Conservation (phyloP, 139 green algal species). For the Micractinium sp. region DNA sequence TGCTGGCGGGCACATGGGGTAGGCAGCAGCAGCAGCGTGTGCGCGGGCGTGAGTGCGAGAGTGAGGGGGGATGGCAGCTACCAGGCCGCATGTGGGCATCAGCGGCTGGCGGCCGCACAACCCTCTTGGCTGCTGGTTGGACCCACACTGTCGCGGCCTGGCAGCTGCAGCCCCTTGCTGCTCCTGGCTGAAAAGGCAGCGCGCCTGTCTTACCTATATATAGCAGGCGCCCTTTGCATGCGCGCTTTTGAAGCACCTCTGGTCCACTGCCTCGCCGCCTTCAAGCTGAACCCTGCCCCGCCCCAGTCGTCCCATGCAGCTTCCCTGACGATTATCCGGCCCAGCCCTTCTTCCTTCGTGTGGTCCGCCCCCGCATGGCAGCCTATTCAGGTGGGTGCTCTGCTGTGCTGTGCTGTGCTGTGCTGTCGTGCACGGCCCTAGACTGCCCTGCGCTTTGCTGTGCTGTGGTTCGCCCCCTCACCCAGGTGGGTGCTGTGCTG, state of each 20-base stretch:
- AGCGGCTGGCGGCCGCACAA: too few species aligned
- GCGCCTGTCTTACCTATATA: too few species aligned
- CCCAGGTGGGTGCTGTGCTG: neutral
- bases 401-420: neutral
- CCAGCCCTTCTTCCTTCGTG: conserved; percentile 9
- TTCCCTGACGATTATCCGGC: neutral
- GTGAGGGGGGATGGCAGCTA: neutral
- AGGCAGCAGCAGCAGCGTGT: neutral
- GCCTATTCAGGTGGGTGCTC: neutral
- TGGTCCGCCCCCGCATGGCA: conserved; percentile 1
- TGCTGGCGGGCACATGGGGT: neutral
- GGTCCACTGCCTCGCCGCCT: neutral
- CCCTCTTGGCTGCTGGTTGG: too few species aligned
- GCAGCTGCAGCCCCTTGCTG: too few species aligned
- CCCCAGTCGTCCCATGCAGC: neutral
- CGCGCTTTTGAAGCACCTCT: neutral
- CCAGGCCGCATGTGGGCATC: neutral
- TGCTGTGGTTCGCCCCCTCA: neutral
- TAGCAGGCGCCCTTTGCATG: neutral
- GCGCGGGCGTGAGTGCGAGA: neutral
- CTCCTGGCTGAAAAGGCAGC: too few species aligned
- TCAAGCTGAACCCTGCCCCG: neutral
- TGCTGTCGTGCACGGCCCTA: neutral
- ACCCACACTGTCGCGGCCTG: too few species aligned
- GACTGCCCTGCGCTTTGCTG: neutral